Evolutionary conservation across 2,329 filamentous ascomycete species (phyloP).

Genomic region (Exophiala phaeomuriformis): DNA sequence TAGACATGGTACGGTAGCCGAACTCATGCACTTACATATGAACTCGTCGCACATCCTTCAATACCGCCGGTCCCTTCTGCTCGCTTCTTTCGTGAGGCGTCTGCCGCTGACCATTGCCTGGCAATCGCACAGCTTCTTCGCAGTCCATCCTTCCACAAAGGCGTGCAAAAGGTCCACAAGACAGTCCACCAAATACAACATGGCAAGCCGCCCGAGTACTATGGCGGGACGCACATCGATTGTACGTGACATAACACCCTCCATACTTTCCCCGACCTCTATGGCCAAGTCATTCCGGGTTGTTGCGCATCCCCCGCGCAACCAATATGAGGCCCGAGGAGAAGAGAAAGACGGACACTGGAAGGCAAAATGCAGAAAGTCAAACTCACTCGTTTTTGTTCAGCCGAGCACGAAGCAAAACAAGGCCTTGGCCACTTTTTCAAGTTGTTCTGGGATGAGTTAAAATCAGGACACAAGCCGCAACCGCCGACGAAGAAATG

Average conservation of each 20-base stretch:
- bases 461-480: slow-evolving; percentile 38
- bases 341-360: background rate
- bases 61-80: no score
- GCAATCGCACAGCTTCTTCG: slow-evolving; percentile 31
- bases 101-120: no score
- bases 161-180: slow-evolving; percentile 39
- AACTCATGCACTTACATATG: slow-evolving; percentile 4
- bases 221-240: slow-evolving; percentile 38
- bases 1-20: slow-evolving; percentile 10
- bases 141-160: slow-evolving; percentile 39
- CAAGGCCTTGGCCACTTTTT: slow-evolving; percentile 32
- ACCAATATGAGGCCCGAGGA: slow-evolving; percentile 2
- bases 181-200: slow-evolving; percentile 37
- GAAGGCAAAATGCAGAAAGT: background rate
- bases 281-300: no score
- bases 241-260: slow-evolving; percentile 23
- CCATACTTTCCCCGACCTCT: background rate
- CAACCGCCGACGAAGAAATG: slow-evolving; percentile 22
- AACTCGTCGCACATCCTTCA: background rate
- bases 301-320: no score
- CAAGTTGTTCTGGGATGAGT: slow-evolving; percentile 38
- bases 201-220: slow-evolving; percentile 38
- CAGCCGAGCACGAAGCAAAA: slow-evolving; percentile 19
- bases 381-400: background rate
- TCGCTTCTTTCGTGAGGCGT: no score